A percentile compares a stretch with the other conserved stretches of the same genome.
Evolutionary conservation across 192 early-diverging fungal genomes (phyloP).

Genomic region (Kickxella alabastrina): DNA sequence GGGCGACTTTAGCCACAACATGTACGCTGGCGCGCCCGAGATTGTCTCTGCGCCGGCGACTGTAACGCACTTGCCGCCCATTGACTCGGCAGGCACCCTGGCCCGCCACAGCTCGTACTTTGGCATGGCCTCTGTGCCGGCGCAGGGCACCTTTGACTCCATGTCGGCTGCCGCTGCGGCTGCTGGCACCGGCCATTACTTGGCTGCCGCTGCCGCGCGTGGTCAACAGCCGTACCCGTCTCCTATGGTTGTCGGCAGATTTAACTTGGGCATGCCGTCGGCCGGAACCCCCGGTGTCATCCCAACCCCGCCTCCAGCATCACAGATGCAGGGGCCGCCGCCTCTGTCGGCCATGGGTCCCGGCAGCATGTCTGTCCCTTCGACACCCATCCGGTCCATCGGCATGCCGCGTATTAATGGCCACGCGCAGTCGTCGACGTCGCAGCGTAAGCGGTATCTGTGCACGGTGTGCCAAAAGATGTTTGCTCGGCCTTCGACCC

Average conservation of each 20-base stretch:
- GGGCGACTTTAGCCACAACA: conserved; percentile 34
- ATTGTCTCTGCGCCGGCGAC: conserved; percentile 20
- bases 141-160: conserved; percentile 24
- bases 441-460: conserved; percentile 53
- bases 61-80: conserved; percentile 37
- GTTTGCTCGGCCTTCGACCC: conserved; percentile 51
- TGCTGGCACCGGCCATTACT: conserved; percentile 15
- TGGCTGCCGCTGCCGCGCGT: conserved; percentile 8
- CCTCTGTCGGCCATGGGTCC: conserved; percentile 2
- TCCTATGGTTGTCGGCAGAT: conserved; percentile 43
- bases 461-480: conserved; percentile 49
- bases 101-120: conserved; percentile 42
- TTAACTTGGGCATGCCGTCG: conserved; percentile 22
- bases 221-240: conserved; percentile 27
- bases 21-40: conserved; percentile 27
- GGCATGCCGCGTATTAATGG: conserved; percentile 28
- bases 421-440: conserved; percentile 37
- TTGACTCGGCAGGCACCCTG: conserved; percentile 20
- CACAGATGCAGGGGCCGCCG: conserved; percentile 6
- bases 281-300: conserved; percentile 7
- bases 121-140: conserved; percentile 23
- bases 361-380: conserved; percentile 16
- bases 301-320: conserved; percentile 19
- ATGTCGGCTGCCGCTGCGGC: conserved; percentile 29
- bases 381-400: conserved; percentile 25